phyloP scores from a whole-genome alignment of 2,329 filamentous ascomycete species.

The Lithohypha guttulata region DNA sequence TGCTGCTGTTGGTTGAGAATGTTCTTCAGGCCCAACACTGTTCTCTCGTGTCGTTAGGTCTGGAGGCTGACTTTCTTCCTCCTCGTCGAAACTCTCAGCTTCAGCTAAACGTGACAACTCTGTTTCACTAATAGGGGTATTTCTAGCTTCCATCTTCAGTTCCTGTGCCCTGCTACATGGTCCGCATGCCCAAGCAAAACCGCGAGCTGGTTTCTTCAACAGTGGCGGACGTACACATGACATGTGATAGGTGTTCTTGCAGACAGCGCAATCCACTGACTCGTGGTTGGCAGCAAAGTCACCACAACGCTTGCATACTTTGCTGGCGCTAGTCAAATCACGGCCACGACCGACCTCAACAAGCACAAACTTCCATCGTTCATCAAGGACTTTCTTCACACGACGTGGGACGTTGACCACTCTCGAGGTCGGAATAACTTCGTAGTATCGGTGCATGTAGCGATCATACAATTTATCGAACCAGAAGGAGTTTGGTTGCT shows the following conservation, averaged over 20 bases:
- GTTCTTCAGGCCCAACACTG: conserved; percentile 38
- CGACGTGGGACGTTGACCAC: conserved; percentile 94
- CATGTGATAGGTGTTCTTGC: conserved; percentile 95
- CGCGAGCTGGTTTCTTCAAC: conserved; percentile 89
- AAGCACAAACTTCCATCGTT: conserved; percentile 92
- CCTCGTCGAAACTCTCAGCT: conserved; percentile 49
- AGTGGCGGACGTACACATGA: conserved; percentile 87
- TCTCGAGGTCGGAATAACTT: conserved; percentile 80
- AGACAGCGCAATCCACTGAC: conserved; percentile 94
- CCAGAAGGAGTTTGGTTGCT: conserved; percentile 80
- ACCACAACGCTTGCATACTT: conserved; percentile 86
- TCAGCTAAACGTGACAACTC: conserved; percentile 35
- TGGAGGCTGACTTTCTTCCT: conserved; percentile 54
- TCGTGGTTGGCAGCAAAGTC: conserved; percentile 87
- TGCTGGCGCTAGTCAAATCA: conserved; percentile 89
- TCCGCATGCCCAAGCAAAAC: conserved; percentile 96
- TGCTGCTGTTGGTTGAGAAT: conserved; percentile 59
- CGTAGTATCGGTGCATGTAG: conserved; percentile 96
- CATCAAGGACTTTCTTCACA: conserved; percentile 90
- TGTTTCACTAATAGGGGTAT: conserved; percentile 50
- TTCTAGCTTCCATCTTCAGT: conserved; percentile 76
- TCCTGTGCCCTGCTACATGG: conserved; percentile 95
- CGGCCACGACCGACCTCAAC: conserved; percentile 90
- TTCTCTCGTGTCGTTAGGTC: conserved; percentile 22
- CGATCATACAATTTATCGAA: conserved; percentile 96